Evolutionary conservation across 139 green algal species (phyloP).

Genomic region (Chlorella sp.): DNA sequence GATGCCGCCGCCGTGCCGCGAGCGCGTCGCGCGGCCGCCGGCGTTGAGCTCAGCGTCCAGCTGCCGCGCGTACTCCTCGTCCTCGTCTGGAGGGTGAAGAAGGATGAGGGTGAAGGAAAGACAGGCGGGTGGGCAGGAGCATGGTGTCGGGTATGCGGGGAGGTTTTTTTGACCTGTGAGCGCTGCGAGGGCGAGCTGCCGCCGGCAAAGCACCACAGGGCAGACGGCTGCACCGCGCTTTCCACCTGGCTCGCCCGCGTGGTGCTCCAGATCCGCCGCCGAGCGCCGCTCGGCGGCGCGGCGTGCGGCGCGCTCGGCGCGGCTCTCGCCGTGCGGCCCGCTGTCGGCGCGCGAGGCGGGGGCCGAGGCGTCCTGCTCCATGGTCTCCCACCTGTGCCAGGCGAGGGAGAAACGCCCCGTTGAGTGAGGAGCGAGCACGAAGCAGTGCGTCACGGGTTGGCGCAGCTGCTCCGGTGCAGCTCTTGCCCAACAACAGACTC

Average conservation of each 20-base stretch:
- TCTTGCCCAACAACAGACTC: not conserved
- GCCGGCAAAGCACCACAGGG: not conserved
- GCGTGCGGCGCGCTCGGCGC: slow-evolving; percentile 4
- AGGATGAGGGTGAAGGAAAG: not conserved
- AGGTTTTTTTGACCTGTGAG: not conserved
- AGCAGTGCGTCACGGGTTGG: not conserved
- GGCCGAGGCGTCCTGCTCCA: too few relatives aligned
- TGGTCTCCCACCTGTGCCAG: too few relatives aligned
- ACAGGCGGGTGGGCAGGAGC: not conserved
- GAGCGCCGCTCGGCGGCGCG: not conserved
- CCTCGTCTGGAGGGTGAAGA: not conserved
- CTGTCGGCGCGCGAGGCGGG: not conserved
- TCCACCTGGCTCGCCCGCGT: not conserved
- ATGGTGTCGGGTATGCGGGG: not conserved
- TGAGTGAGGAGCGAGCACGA: not conserved
- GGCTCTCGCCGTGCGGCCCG: not conserved
- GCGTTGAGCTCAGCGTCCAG: slow-evolving; percentile 33
- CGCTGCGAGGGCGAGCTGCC: not conserved
- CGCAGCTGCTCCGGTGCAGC: not conserved
- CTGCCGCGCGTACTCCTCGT: slow-evolving; percentile 19
- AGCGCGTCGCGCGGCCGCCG: not conserved
- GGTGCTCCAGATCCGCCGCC: not conserved
- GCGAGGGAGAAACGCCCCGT: too few relatives aligned
- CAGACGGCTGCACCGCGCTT: not conserved
- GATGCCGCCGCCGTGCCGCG: not conserved